Evolutionary conservation across 2,329 filamentous ascomycete genomes (phyloP).

Genomic region (Colletotrichum gloeosporioides): DNA sequence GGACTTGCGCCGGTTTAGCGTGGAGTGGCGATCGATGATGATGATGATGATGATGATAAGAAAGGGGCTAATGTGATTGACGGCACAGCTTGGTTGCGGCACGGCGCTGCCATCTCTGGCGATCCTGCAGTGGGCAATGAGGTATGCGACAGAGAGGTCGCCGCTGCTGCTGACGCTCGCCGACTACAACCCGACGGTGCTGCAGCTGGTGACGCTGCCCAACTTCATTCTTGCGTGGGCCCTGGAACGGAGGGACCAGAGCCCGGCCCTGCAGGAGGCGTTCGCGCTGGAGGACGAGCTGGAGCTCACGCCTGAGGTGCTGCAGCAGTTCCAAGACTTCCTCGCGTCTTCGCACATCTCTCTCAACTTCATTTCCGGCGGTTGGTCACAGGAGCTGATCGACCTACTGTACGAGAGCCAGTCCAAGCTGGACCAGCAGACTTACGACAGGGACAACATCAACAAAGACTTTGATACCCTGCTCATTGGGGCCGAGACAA

Average conservation of each 20-base stretch:
- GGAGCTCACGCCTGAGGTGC: constrained; percentile 64
- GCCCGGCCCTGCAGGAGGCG: constrained; percentile 46
- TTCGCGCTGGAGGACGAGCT: constrained; percentile 64
- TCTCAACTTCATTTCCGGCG: constrained; percentile 75
- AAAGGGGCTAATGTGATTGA: constrained; percentile 23
- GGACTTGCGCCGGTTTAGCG: background rate
- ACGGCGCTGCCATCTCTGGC: constrained; percentile 76
- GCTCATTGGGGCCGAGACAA: constrained; percentile 79
- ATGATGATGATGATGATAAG: background rate
- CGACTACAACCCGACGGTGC: constrained; percentile 81
- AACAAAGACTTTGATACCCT: constrained; percentile 41
- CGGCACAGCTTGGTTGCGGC: constrained; percentile 73
- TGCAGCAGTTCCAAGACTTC: constrained; percentile 61
- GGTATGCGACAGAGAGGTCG: constrained; percentile 28
- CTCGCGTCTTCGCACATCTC: constrained; percentile 57
- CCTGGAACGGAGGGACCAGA: constrained; percentile 45
- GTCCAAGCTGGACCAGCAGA: background rate
- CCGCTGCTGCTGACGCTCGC: constrained; percentile 69
- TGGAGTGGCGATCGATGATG: background rate
- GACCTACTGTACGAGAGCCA: constrained; percentile 54
- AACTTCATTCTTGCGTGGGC: constrained; percentile 78
- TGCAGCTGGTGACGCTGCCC: constrained; percentile 79
- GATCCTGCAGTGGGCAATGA: constrained; percentile 67
- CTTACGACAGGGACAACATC: background rate
- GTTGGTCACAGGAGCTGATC: constrained; percentile 73